phyloP scores from a whole-genome alignment of 2,329 filamentous ascomycete species.

The Pseudopithomyces maydicus region DNA sequence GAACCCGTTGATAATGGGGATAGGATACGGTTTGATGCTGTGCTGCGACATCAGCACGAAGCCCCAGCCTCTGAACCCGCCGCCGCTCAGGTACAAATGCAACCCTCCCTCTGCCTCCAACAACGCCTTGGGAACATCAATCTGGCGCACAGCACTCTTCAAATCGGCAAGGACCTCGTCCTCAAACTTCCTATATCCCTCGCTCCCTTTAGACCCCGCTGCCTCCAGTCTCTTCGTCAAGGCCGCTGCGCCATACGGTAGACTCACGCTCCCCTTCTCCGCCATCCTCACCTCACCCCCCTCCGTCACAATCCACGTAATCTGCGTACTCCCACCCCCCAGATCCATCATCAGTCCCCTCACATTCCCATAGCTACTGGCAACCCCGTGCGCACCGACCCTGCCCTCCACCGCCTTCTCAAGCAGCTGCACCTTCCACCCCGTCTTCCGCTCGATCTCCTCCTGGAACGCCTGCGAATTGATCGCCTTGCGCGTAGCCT shows the following conservation, averaged over 20 bases:
- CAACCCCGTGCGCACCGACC: slow-evolving; percentile 81
- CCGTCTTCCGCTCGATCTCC: slow-evolving; percentile 66
- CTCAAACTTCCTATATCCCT: slow-evolving; percentile 54
- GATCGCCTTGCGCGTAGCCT: slow-evolving; percentile 80
- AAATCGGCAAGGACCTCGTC: slow-evolving; percentile 64
- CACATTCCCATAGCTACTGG: slow-evolving; percentile 73
- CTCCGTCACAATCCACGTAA: slow-evolving; percentile 67
- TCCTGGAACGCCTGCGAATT: slow-evolving; percentile 73
- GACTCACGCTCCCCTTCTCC: slow-evolving; percentile 62
- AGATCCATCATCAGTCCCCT: slow-evolving; percentile 84
- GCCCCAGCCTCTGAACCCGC: slow-evolving; percentile 89
- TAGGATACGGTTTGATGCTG: slow-evolving; percentile 75
- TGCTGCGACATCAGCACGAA: slow-evolving; percentile 85
- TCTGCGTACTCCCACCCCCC: slow-evolving; percentile 75
- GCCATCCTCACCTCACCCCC: slow-evolving; percentile 50
- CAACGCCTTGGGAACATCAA: slow-evolving; percentile 62
- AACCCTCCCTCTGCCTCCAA: slow-evolving; percentile 42
- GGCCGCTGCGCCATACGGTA: slow-evolving; percentile 73
- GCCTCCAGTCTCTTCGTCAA: slow-evolving; percentile 59
- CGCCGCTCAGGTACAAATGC: slow-evolving; percentile 83
- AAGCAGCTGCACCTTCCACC: slow-evolving; percentile 73
- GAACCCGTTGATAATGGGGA: slow-evolving; percentile 82
- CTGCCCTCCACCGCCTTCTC: slow-evolving; percentile 81
- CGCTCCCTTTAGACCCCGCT: slow-evolving; percentile 42
- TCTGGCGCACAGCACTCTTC: slow-evolving; percentile 61